These are phyloP conservation scores for Hymenoscyphus salicellus DNA, from an alignment of 2,329 filamentous ascomycete species.

Conservation along the genomic window DNA sequence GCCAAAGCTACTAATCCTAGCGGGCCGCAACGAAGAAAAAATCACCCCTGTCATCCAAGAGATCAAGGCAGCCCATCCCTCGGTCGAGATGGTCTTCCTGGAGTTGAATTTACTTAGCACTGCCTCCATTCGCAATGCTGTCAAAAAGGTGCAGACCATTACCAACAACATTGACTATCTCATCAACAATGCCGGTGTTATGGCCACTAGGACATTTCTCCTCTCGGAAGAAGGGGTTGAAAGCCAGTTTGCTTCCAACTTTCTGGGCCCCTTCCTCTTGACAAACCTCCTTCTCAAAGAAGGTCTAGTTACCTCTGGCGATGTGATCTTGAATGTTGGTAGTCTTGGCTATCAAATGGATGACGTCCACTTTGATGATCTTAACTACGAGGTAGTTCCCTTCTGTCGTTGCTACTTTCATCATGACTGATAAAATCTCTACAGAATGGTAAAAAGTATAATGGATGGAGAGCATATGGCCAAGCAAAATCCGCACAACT, in stretches of 20 bases:
- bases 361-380: slow-evolving; percentile 41
- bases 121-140: slow-evolving; percentile 41
- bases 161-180: slow-evolving; percentile 41
- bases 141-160: slow-evolving; percentile 38
- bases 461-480: slow-evolving; percentile 37
- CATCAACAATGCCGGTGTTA: too few relatives aligned
- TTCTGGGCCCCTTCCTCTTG: slow-evolving; percentile 35
- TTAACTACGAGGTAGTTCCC: slow-evolving; percentile 14
- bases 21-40: slow-evolving; percentile 19
- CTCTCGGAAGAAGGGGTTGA: slow-evolving; percentile 41
- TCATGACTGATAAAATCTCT: slow-evolving; percentile 33
- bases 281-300: slow-evolving; percentile 33
- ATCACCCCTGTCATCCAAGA: slow-evolving; percentile 19
- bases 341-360: slow-evolving; percentile 42
- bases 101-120: slow-evolving; percentile 40
- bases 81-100: slow-evolving; percentile 19
- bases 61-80: slow-evolving; percentile 15
- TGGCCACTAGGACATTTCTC: slow-evolving; percentile 31
- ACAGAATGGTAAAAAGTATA: slow-evolving; percentile 32
- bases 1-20: slow-evolving; percentile 20
- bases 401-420: slow-evolving; percentile 28
- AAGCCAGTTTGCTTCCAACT: slow-evolving; percentile 31
- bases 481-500: slow-evolving; percentile 39
- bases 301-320: slow-evolving; percentile 19
- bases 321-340: slow-evolving; percentile 42